Percentiles rank a stretch among this genome's conserved stretches.
Conservation (phyloP, 2,329 filamentous ascomycete genomes). For the Colletotrichum tofieldiae region DNA sequence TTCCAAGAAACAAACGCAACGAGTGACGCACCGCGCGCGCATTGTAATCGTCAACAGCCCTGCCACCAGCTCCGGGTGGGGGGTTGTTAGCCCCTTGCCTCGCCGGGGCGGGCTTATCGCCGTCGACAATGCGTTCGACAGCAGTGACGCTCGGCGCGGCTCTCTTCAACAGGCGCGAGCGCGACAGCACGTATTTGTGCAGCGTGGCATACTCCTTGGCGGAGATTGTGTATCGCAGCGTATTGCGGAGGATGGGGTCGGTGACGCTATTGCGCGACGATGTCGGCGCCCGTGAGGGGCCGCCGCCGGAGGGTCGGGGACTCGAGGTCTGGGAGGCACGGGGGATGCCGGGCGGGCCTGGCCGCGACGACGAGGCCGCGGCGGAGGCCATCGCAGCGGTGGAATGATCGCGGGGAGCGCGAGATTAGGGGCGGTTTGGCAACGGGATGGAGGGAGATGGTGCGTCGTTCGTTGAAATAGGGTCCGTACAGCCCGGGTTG, state of each 20-base stretch:
- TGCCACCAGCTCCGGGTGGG: conserved; percentile 52
- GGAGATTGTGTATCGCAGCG: conserved; percentile 88
- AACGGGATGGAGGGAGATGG: not conserved
- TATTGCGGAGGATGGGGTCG: conserved; percentile 86
- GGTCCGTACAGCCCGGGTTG: not conserved
- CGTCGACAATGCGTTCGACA: conserved; percentile 64
- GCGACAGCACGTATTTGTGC: conserved; percentile 86
- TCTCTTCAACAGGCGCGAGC: conserved; percentile 72
- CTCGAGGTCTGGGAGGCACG: conserved; percentile 23
- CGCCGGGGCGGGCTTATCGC: conserved; percentile 49
- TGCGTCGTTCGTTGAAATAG: not conserved
- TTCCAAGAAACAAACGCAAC: conserved; percentile 78
- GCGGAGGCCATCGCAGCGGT: conserved; percentile 32
- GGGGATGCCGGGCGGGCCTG: conserved; percentile 26
- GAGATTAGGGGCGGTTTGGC: not conserved
- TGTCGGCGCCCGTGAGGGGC: conserved; percentile 32
- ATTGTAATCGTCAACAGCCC: conserved; percentile 74
- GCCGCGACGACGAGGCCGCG: conserved; percentile 42
- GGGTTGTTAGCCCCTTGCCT: conserved; percentile 33
- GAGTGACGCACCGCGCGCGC: conserved; percentile 79
- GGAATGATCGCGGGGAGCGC: not conserved
- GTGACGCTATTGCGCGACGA: conserved; percentile 44
- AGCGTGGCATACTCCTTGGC: conserved; percentile 89
- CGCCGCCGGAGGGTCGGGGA: conserved; percentile 32
- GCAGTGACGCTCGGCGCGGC: conserved; percentile 70